Percentiles rank a stretch among this genome's conserved stretches.
Evolutionary conservation across 2,329 filamentous ascomycete species (phyloP).

Genomic region (Trichophyton schoenleinii): DNA sequence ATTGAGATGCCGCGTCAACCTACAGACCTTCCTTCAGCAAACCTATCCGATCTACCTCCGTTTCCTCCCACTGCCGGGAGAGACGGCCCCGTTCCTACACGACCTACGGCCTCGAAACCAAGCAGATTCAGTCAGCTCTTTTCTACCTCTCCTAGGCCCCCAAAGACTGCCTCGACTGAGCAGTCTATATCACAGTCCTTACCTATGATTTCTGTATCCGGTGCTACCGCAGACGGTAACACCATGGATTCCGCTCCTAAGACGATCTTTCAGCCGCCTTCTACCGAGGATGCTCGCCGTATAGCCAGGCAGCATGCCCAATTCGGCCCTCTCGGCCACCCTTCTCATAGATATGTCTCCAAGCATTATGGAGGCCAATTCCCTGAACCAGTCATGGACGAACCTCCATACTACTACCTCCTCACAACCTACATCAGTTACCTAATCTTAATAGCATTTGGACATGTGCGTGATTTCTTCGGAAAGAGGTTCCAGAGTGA

Average conservation of each 20-base stretch:
- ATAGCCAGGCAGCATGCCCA: conserved; percentile 73
- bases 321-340: conserved; percentile 73
- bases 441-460: conserved; percentile 85
- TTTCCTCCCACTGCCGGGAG: conserved; percentile 38
- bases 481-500: conserved; percentile 85
- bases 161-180: conserved; percentile 53
- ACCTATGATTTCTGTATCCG: conserved; percentile 84
- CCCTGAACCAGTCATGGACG: conserved; percentile 75
- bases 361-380: conserved; percentile 71
- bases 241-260: conserved; percentile 61
- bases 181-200: conserved; percentile 59
- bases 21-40: conserved; percentile 46
- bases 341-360: conserved; percentile 78
- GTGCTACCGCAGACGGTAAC: conserved; percentile 63
- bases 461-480: conserved; percentile 93
- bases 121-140: conserved; percentile 75
- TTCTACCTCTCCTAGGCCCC: conserved; percentile 60
- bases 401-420: conserved; percentile 92
- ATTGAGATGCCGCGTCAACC: conserved; percentile 51
- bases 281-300: conserved; percentile 65
- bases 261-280: conserved; percentile 77
- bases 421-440: conserved; percentile 98
- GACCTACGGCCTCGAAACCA: conserved; percentile 46
- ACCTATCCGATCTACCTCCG: conserved; percentile 38
- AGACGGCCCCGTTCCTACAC: conserved; percentile 41